Conservation (phyloP, 1,139 yeast genomes). For the Blastobotrys raffinosifermentans region DNA sequence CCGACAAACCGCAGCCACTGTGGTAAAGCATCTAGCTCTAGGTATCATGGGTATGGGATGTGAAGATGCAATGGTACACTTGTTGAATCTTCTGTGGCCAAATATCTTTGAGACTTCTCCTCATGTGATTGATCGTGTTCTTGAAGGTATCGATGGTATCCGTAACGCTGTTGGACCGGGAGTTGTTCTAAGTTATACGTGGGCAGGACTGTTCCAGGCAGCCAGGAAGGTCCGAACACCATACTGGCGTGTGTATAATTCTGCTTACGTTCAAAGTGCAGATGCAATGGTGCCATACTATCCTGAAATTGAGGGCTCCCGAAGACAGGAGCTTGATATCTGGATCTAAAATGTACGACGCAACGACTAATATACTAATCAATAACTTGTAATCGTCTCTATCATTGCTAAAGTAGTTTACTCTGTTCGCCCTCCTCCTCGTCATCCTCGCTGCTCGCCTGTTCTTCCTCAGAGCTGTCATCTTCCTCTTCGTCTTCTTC, state of each 20-base stretch:
- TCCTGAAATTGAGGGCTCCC: constrained; percentile 46
- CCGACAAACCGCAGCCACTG: constrained; percentile 92
- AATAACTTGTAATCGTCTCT: too few species aligned
- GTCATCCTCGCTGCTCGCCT: constrained; percentile 21
- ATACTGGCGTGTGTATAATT: constrained; percentile 81
- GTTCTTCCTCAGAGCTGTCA: constrained; percentile 24
- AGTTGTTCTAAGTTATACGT: constrained; percentile 61
- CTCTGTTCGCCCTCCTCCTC: constrained; percentile 21
- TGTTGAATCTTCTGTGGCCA: constrained; percentile 70
- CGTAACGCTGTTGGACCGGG: constrained; percentile 75
- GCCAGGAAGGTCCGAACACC: constrained; percentile 80
- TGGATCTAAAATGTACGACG: constrained; percentile 29
- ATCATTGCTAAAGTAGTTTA: too few species aligned
- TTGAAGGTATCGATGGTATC: constrained; percentile 76
- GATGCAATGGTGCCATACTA: constrained; percentile 80
- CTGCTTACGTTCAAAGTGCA: constrained; percentile 64
- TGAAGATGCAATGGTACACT: constrained; percentile 72
- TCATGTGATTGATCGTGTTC: constrained; percentile 77
- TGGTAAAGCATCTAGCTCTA: constrained; percentile 73
- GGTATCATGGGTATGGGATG: constrained; percentile 71
- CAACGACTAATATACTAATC: too few species aligned
- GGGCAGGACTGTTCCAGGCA: constrained; percentile 92
- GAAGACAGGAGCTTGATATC: constrained; percentile 38
- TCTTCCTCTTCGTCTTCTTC: constrained; percentile 27
- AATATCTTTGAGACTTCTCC: constrained; percentile 91